phyloP scores from a whole-genome alignment of 495 filamentous ascomycete species.

The Aspergillus avenaceus region DNA sequence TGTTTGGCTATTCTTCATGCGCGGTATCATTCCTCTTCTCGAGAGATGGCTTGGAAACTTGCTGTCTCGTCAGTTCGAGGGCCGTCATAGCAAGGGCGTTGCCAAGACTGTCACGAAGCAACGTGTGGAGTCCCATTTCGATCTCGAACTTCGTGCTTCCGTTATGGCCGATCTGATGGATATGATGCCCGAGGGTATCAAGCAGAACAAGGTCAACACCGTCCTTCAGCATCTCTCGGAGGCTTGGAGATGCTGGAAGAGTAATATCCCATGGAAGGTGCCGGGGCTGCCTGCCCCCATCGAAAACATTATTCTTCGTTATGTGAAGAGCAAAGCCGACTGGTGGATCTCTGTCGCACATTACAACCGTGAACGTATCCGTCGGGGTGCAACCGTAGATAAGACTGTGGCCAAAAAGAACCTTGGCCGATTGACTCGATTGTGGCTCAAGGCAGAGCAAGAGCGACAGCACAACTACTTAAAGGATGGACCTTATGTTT shows the following conservation, averaged over 20 bases:
- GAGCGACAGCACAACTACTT: constrained; percentile 99
- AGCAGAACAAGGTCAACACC: constrained; percentile 98
- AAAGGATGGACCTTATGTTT: constrained; percentile 98
- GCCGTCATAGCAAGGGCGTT: constrained; percentile 97
- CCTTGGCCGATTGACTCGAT: constrained; percentile 83
- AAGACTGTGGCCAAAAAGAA: constrained; percentile 99
- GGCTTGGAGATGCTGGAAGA: constrained; percentile 99
- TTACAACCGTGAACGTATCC: constrained; percentile 96
- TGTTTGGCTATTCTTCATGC: constrained; percentile 99
- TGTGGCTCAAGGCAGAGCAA: constrained; percentile 99
- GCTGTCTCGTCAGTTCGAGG: constrained; percentile 95
- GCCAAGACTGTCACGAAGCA: constrained; percentile 99
- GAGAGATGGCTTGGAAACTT: constrained; percentile 98
- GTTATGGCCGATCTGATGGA: constrained; percentile 99
- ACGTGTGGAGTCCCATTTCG: constrained; percentile 97
- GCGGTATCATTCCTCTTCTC: constrained; percentile 93
- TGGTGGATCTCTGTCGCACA: constrained; percentile 99
- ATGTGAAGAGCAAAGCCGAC: constrained; percentile 98
- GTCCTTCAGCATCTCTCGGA: constrained; percentile 96
- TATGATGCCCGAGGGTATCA: constrained; percentile 99
- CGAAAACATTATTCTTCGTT: constrained; percentile 96
- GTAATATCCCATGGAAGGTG: constrained; percentile 99
- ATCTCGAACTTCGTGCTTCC: constrained; percentile 93
- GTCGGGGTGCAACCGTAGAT: constrained; percentile 93
- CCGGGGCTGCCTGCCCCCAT: constrained; percentile 94